Conservation (phyloP, 441 rosid genomes). For the Arabidopsis lyrata region DNA sequence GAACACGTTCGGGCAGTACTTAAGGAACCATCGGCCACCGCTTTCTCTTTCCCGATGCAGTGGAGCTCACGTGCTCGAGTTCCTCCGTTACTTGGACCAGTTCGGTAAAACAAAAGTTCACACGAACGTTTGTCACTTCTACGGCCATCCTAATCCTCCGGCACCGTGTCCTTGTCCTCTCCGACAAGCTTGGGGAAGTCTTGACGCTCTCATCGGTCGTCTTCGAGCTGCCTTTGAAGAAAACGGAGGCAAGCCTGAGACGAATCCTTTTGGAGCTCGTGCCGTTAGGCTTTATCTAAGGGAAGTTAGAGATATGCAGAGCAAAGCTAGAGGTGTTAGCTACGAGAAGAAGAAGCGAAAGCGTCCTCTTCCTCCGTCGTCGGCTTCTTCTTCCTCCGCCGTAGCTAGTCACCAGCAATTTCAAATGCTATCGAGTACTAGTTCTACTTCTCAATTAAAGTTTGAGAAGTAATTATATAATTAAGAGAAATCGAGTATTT, state of each 20-base stretch:
- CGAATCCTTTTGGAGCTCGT: slow-evolving; percentile 49
- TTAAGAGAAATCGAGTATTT: slow-evolving; percentile 24
- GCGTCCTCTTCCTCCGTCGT: slow-evolving; percentile 42
- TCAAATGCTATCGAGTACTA: slow-evolving; percentile 44
- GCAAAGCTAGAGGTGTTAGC: slow-evolving; percentile 49
- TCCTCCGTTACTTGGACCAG: slow-evolving; percentile 49
- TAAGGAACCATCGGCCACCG: slow-evolving; percentile 50
- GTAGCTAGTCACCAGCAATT: slow-evolving; percentile 37
- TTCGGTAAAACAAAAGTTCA: slow-evolving; percentile 52
- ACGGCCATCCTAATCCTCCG: slow-evolving; percentile 47
- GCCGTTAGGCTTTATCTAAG: slow-evolving; percentile 48
- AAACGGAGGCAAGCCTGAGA: slow-evolving; percentile 46
- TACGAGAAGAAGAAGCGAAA: slow-evolving; percentile 48
- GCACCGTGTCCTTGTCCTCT: slow-evolving; percentile 50
- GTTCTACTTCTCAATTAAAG: slow-evolving; percentile 33
- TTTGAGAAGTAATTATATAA: slow-evolving; percentile 28
- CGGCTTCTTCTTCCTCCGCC: slow-evolving; percentile 37
- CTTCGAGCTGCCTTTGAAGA: slow-evolving; percentile 50
- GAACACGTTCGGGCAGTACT: slow-evolving; percentile 50
- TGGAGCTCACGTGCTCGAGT: slow-evolving; percentile 52
- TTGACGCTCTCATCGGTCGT: slow-evolving; percentile 49
- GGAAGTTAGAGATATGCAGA: slow-evolving; percentile 50
- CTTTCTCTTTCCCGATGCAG: slow-evolving; percentile 48
- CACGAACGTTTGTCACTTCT: slow-evolving; percentile 45
- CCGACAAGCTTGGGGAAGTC: slow-evolving; percentile 50